Percentiles rank a stretch among this genome's conserved stretches.
Conservation (phyloP, 257 asterid species). For the Thymus mandschuricus region DNA sequence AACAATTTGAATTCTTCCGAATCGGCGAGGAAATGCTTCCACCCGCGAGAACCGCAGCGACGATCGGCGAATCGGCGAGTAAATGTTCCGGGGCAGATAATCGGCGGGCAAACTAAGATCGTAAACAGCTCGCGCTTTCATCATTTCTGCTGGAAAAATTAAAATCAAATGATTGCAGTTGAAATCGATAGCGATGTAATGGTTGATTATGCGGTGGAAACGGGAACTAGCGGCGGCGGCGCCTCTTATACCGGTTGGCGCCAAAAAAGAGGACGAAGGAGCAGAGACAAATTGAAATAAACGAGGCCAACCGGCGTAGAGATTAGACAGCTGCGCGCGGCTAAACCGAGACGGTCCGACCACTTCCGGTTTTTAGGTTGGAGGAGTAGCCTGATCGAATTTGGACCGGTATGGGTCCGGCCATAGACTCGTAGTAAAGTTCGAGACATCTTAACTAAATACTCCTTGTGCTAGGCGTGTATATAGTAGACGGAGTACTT, state of each 20-base stretch:
- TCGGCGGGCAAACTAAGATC: constrained; percentile 13
- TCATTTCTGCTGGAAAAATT: constrained; percentile 26
- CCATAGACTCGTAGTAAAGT: too few relatives aligned
- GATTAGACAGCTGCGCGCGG: background rate
- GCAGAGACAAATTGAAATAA: constrained; percentile 22
- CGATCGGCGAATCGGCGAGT: constrained; percentile 24
- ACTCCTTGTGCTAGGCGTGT: too few relatives aligned
- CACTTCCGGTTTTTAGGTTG: background rate
- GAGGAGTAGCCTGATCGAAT: too few relatives aligned
- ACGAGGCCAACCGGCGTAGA: constrained; percentile 31
- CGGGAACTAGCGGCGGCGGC: background rate
- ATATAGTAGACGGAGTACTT: too few relatives aligned
- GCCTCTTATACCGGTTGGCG: constrained; percentile 30
- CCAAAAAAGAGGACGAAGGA: constrained; percentile 23
- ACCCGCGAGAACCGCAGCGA: constrained; percentile 16
- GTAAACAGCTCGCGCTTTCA: constrained; percentile 29
- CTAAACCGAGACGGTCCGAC: background rate
- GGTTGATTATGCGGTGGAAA: background rate
- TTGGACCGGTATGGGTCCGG: too few relatives aligned
- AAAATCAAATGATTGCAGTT: too few relatives aligned
- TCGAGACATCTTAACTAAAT: too few relatives aligned
- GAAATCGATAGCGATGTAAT: background rate
- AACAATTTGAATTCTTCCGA: constrained; percentile 25
- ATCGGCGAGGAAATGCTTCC: constrained; percentile 26
- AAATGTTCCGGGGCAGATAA: constrained; percentile 13